Evolutionary conservation across 495 filamentous ascomycete genomes (phyloP), one percentile per base, ranked within the genome.

Genomic region (Talaromyces adpressus): DNA sequence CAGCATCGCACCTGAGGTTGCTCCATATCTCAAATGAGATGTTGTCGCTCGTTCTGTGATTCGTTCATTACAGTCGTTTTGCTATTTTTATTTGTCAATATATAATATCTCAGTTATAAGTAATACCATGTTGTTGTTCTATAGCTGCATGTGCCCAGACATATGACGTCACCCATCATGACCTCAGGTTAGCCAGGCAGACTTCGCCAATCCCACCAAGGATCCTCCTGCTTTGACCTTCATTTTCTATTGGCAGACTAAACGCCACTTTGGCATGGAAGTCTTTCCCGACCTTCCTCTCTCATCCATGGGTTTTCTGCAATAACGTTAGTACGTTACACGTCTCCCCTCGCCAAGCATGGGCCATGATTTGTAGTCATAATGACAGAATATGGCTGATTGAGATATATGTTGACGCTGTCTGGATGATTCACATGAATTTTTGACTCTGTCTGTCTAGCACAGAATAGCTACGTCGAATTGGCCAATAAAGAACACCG

Each of bases 1-100:
- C 29, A 49, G 47, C 3, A 62, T 65, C 57, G 34, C 67, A 27
- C 67, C 65, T 0, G 60, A 62, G 12, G 45, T 53, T n/a, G 14
- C 60, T 20, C 32, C 25, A 16, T 60, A 60, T 58, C n/a, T 58
- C 16, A 56, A n/a, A 11, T 56, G 8, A 56, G 7, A 56, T 49
- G 1, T 11, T 6, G 41, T 45, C 29, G 27, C 3, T 30, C 6
- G 29, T 30, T 30, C 27, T 27, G 0, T 30, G 29, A 30, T 30
- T 30, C 5, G 29, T 30, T 30, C 5, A 30, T 30, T 30, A 6
- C 29, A 30, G 29, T 30, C 29, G 29, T 4, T 27, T 30, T 30
- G 29, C 29, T 30, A 30, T 30, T 30, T 4, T 30, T 6, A 30
- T 30, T 7, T 30, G 29, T 30, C 29, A 7, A 36, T 36, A 36